These are phyloP conservation scores for Noccaea caerulescens DNA, from an alignment of 345 rosid genomes.

Conservation along the genomic window DNA sequence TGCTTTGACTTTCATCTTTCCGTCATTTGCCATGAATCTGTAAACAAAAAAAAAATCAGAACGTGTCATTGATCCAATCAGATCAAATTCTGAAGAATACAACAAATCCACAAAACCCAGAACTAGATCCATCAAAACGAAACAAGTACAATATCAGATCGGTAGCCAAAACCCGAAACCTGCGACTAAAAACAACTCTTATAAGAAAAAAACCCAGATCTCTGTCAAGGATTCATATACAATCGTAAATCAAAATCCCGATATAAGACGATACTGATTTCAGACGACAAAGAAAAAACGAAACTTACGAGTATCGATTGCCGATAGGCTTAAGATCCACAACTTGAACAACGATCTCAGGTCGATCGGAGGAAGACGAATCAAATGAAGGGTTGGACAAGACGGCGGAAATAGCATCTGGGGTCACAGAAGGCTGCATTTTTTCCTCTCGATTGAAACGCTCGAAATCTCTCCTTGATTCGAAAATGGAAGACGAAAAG, in stretches of 20 bases:
- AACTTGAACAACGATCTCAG: conserved; percentile 72
- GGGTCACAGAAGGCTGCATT: conserved; percentile 59
- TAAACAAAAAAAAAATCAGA: neutral
- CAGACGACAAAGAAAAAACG: neutral
- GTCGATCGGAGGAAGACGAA: conserved; percentile 53
- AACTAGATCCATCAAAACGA: conserved; percentile 16
- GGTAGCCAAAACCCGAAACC: neutral
- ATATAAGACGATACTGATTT: neutral
- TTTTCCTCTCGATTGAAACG: neutral
- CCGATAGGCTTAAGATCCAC: conserved; percentile 84
- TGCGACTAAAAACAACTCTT: neutral
- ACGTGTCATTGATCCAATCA: neutral
- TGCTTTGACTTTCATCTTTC: conserved; percentile 66
- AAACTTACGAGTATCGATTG: conserved; percentile 68
- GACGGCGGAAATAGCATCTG: conserved; percentile 63
- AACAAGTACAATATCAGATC: neutral
- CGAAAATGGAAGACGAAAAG: neutral
- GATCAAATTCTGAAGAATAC: neutral
- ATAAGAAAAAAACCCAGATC: conserved; percentile 15
- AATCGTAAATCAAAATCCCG: neutral
- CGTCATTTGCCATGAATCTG: conserved; percentile 85
- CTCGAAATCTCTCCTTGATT: neutral
- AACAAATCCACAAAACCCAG: neutral
- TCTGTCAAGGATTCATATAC: neutral
- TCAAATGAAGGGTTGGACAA: conserved; percentile 72